Evolutionary conservation across 2,329 filamentous ascomycete genomes (phyloP).

Genomic region (Calycina herbarum): DNA sequence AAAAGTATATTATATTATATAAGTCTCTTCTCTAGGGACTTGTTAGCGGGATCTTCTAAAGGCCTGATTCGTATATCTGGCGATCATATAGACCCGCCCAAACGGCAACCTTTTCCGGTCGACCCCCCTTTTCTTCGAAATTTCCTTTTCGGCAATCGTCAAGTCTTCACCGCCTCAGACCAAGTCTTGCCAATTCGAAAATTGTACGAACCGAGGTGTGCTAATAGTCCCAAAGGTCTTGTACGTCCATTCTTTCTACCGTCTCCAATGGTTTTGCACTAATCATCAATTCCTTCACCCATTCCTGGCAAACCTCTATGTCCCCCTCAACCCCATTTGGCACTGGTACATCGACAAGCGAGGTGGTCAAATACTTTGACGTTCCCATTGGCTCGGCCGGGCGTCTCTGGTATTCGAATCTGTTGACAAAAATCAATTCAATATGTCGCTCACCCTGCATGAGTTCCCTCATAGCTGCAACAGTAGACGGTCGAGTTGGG

Average conservation of each 20-base stretch:
- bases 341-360: conserved; percentile 42
- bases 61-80: not conserved
- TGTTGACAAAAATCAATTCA: conserved; percentile 19
- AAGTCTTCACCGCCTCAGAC: not conserved
- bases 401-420: conserved; percentile 10
- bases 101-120: conserved; percentile 2
- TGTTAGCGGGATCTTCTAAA: too few species aligned
- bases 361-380: conserved; percentile 40
- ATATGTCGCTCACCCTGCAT: conserved; percentile 13
- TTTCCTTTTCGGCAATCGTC: not conserved
- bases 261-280: conserved; percentile 1
- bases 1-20: not conserved
- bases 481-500: not conserved
- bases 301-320: conserved; percentile 42
- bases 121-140: not conserved
- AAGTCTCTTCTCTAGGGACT: too few species aligned
- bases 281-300: conserved; percentile 42
- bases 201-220: not conserved
- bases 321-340: conserved; percentile 43
- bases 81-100: not conserved
- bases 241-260: not conserved
- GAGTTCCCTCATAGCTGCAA: conserved; percentile 34
- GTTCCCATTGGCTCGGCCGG: conserved; percentile 31
- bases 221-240: not conserved
- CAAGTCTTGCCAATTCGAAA: not conserved